Base-by-base conservation (phyloP, 495 filamentous ascomycete genomes). In the Barbatosphaeria neglecta region DNA sequence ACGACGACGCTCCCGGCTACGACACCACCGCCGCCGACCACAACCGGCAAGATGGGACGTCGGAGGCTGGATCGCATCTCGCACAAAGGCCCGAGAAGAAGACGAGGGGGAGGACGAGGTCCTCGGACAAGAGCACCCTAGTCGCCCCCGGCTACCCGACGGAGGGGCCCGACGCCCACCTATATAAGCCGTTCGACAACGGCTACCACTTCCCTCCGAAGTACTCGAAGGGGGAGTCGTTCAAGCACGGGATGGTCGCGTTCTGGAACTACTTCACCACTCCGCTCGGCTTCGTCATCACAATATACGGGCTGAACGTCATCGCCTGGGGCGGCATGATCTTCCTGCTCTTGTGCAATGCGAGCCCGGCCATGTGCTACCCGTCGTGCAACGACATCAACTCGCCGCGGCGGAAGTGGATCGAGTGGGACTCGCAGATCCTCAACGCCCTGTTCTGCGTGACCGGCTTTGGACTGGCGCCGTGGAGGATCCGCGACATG, bases 281-380 rank as follows among this genome's bases (percentile, higher is more conserved):
- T 0, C 83, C 83, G 0, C 62, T 78, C 52, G 86, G 87, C 10
- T 84, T 88, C 60, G 67, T 87, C 49, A 70, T 88, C 38, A 82
- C 77, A 2, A 60, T 93, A 37, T 93, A 95, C 65, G 80, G 81
- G 17, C 76, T 92, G 28, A 86, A 84, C 44, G 74, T 92, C 2
- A 70, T 93, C 5, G 87, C 86, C 8, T 95, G 88, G 87, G 88
- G 88, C 44, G 84, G 80, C 28, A 93, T 95, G 88, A 68, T 93
- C 17, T 90, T 95, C 67, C 70, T 93, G 16, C 74, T 95, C 8
- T 72, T 93, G 45, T 78, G 75, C 63, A 82, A 84, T 53, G 87
- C 83, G 11, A 72, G 77, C 0, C 82, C 86, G 1, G 79, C 80
- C 50, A 90, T 92, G 87, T 92, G 87, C 66, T 70, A 72, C 40